Percentiles rank a stretch among this genome's conserved stretches.
Conservation (phyloP, 2,329 filamentous ascomycete species). For the Tolypocladium guangdongense region DNA sequence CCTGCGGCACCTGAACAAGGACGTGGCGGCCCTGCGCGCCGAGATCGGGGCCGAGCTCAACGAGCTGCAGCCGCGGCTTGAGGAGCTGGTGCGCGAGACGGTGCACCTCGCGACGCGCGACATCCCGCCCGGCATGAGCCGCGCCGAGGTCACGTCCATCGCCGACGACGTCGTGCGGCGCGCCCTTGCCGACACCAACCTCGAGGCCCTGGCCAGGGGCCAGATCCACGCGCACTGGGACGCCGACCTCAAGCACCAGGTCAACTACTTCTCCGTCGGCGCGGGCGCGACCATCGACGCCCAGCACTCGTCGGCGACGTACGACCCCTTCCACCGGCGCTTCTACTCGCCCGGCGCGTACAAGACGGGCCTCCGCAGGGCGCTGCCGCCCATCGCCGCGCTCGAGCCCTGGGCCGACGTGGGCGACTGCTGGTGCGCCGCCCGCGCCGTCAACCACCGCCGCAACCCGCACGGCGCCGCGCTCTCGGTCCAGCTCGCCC, state of each 20-base stretch:
- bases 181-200: conserved; percentile 31
- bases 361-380: conserved; percentile 10
- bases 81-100: conserved; percentile 19
- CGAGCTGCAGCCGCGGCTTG: conserved; percentile 23
- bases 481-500: conserved; percentile 51
- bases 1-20: conserved; percentile 27
- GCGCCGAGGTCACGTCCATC: conserved; percentile 28
- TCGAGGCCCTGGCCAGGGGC: conserved; percentile 35
- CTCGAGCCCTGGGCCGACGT: conserved; percentile 62
- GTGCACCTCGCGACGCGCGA: conserved; percentile 15
- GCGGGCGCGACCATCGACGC: conserved; percentile 56
- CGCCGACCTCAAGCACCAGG: conserved; percentile 34
- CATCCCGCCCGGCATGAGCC: conserved; percentile 21
- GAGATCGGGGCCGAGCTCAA: conserved; percentile 30
- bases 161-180: conserved; percentile 31
- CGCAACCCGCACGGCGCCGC: conserved; percentile 43
- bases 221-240: conserved; percentile 34
- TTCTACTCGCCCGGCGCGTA: conserved; percentile 4
- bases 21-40: conserved; percentile 24
- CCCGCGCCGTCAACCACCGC: conserved; percentile 26
- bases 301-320: conserved; percentile 48
- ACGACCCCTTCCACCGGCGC: conserved; percentile 18
- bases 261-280: conserved; percentile 65
- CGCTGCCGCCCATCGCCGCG: conserved; percentile 37
- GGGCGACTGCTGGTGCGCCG: conserved; percentile 82